Conservation (phyloP, 345 rosid species). For the Salix caprea region DNA sequence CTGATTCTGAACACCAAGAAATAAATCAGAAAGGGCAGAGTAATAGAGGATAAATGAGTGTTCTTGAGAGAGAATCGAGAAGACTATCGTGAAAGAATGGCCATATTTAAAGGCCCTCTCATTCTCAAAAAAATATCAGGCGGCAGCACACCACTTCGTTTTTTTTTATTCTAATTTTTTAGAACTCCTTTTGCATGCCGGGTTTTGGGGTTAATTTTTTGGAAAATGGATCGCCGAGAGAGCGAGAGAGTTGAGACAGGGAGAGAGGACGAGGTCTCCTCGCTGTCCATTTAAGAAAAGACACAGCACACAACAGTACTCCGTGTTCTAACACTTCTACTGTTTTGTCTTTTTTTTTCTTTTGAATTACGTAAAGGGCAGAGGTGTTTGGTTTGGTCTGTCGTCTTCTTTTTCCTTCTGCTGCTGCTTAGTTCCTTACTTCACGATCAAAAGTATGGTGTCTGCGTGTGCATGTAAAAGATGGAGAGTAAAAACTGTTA, state of each 20-base stretch:
- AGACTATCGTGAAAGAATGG: constrained; percentile 10
- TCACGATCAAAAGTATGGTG: no score
- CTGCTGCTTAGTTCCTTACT: no score
- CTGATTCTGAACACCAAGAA: background rate
- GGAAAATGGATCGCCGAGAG: background rate
- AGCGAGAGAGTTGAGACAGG: background rate
- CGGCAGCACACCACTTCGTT: background rate
- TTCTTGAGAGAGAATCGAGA: constrained; percentile 2
- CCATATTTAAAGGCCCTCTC: constrained; percentile 22
- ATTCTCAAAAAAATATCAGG: background rate
- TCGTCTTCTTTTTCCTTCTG: no score
- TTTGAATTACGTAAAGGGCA: no score
- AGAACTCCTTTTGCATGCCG: background rate
- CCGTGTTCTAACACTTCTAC: no score
- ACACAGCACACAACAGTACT: no score
- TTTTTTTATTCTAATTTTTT: background rate
- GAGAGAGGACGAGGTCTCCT: background rate
- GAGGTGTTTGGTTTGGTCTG: no score
- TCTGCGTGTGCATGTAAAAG: no score
- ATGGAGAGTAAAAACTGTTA: no score
- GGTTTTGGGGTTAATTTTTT: background rate
- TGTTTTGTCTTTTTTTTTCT: no score
- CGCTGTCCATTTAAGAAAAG: no score
- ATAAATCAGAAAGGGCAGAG: background rate
- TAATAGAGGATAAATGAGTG: background rate